phyloP scores from a whole-genome alignment of 78 protist species.

The Dictyostelium capitatum region DNA sequence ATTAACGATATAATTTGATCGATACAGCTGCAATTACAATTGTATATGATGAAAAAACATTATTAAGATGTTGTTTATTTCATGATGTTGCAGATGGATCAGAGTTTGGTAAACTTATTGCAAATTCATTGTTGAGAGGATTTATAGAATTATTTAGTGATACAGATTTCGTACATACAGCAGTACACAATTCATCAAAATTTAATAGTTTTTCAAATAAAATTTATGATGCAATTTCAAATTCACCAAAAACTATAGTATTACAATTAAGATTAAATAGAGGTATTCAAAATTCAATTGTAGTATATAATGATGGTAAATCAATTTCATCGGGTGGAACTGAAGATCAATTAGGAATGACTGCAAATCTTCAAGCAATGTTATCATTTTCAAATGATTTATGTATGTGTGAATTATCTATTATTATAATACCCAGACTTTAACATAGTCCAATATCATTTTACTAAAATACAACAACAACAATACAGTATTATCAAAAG shows the following conservation, averaged over 20 bases:
- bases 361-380: slow-evolving; percentile 79
- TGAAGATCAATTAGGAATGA: slow-evolving; percentile 71
- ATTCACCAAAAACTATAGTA: slow-evolving; percentile 56
- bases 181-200: slow-evolving; percentile 60
- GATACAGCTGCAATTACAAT: slow-evolving; percentile 59
- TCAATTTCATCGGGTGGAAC: slow-evolving; percentile 53
- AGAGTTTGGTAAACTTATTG: slow-evolving; percentile 74
- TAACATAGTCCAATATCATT: not conserved
- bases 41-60: slow-evolving; percentile 73
- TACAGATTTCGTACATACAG: slow-evolving; percentile 54
- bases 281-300: slow-evolving; percentile 73
- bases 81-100: slow-evolving; percentile 74
- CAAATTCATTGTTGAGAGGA: slow-evolving; percentile 63
- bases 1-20: too few species aligned
- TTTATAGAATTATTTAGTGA: slow-evolving; percentile 66
- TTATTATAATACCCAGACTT: too few species aligned
- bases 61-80: slow-evolving; percentile 70
- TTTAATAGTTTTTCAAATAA: slow-evolving; percentile 56
- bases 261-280: slow-evolving; percentile 44
- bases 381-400: slow-evolving; percentile 73
- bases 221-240: slow-evolving; percentile 67
- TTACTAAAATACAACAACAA: not conserved
- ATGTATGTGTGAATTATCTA: slow-evolving; percentile 43
- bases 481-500: slow-evolving; percentile 63
- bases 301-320: slow-evolving; percentile 66